Evolutionary conservation across 208 protist species (phyloP), one percentile per base, ranked within the genome.

Genomic region (Wallacemonas sp.): DNA sequence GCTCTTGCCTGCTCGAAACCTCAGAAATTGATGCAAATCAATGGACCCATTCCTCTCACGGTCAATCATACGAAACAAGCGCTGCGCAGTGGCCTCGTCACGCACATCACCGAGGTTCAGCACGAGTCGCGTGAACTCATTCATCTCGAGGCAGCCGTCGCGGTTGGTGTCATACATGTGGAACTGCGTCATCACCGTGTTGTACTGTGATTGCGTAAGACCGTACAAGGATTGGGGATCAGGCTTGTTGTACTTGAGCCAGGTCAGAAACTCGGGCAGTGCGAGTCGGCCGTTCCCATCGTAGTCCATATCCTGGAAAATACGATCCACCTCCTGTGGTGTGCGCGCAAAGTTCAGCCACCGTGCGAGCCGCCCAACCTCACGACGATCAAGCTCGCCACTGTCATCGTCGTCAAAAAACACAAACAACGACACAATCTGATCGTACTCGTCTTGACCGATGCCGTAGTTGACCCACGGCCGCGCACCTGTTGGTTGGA

Each of bases 341-440:
- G 65, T 68, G 6, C 67, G 62, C 23, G 81, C 74, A 68, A 80
- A 87, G 65, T 87, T 87, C 24, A 87, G 67, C 81, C 81, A 88
- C 14, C 72, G 55, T 3, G 74, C 73, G 16, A 88, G 68, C 19
- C 70, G 70, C 1, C 46, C 64, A 24, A 84, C 60, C 70, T 84
- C 77, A 2, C 14, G 29, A 2, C 69, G 62, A 58, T 78, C 60
- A 6, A 88, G 61, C 27, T 58, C 61, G 29, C 81, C 81, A 49
- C 74, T 80, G 16, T 82, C 74, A 49, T 81, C 74, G 16, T 75
- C 44, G 44, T 84, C 81, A 70, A 84, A 88, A 39, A 79, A 80
- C 19, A 82, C 62, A 74, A 88, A 84, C 47, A 84, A 23, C 6
- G 74, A 68, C 47, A 84, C 73, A n/a, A 88, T 84, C 24, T 80